phyloP scores from a whole-genome alignment of 345 rosid genomes.

The Lumnitzera littorea region DNA sequence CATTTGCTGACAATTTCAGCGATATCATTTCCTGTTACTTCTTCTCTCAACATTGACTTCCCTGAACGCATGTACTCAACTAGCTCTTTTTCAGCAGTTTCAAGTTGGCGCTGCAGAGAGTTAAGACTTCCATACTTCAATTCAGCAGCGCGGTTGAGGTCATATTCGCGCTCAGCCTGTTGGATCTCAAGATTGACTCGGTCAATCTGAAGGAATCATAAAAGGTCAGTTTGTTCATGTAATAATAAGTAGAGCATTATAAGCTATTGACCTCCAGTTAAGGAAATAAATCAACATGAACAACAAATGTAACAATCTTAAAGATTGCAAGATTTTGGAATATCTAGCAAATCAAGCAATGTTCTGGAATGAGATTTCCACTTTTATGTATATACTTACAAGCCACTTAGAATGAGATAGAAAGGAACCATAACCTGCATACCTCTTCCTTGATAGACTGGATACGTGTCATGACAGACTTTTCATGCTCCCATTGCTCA shows the following conservation, averaged over 20 bases:
- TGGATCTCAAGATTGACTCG: slow-evolving; percentile 93
- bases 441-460: slow-evolving; percentile 98
- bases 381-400: too few relatives aligned
- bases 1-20: slow-evolving; percentile 96
- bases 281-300: too few relatives aligned
- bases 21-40: slow-evolving; percentile 85
- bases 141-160: slow-evolving; percentile 98
- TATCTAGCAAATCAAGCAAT: too few relatives aligned
- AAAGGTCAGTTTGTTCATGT: background rate
- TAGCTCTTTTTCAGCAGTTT: slow-evolving; percentile 76
- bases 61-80: slow-evolving; percentile 84
- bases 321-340: too few relatives aligned
- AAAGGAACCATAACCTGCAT: slow-evolving; percentile 1
- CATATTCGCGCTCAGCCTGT: slow-evolving; percentile 97
- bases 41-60: slow-evolving; percentile 97
- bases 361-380: too few relatives aligned
- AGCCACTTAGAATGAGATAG: background rate
- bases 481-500: slow-evolving; percentile 98
- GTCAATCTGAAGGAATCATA: slow-evolving; percentile 49
- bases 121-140: slow-evolving; percentile 92
- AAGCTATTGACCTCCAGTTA: too few relatives aligned
- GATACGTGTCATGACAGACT: slow-evolving; percentile 88
- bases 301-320: too few relatives aligned
- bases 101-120: slow-evolving; percentile 81
- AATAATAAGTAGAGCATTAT: background rate